phyloP scores from a whole-genome alignment of 177 flowering plant species.

The Tripterygium wilfordii region DNA sequence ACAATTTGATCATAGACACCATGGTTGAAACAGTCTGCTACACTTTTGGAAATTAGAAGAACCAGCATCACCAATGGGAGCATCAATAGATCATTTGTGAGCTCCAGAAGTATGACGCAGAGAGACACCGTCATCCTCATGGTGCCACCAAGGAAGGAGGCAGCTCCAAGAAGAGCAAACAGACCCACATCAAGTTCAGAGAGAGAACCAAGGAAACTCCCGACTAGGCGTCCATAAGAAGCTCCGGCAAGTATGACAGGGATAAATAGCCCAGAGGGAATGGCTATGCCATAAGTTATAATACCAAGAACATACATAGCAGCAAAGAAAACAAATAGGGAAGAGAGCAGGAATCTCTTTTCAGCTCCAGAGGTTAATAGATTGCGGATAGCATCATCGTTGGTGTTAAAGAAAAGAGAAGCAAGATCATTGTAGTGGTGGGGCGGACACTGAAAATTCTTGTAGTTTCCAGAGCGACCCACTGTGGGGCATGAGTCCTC shows the following conservation, averaged over 20 bases:
- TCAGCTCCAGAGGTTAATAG: slow-evolving; percentile 22
- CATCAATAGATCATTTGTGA: slow-evolving; percentile 40
- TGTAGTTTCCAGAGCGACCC: slow-evolving; percentile 38
- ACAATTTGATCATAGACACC: slow-evolving; percentile 49
- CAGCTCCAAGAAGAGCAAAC: slow-evolving; percentile 51
- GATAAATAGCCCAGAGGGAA: slow-evolving; percentile 53
- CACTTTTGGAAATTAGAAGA: slow-evolving; percentile 48
- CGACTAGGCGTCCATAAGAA: slow-evolving; percentile 43
- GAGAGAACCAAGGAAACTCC: slow-evolving; percentile 21
- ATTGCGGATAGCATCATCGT: slow-evolving; percentile 49
- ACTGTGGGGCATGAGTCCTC: slow-evolving; percentile 30
- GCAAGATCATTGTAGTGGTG: slow-evolving; percentile 48
- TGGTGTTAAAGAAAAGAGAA: slow-evolving; percentile 39
- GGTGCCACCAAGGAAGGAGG: slow-evolving; percentile 53
- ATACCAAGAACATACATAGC: slow-evolving; percentile 37
- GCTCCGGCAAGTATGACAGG: slow-evolving; percentile 52
- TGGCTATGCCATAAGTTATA: slow-evolving; percentile 46
- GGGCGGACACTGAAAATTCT: slow-evolving; percentile 40
- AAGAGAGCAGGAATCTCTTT: slow-evolving; percentile 24
- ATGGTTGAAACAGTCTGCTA: slow-evolving; percentile 43
- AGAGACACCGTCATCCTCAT: slow-evolving; percentile 62
- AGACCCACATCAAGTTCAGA: slow-evolving; percentile 33
- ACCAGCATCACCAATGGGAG: slow-evolving; percentile 49
- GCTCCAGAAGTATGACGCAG: slow-evolving; percentile 49
- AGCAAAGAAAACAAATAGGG: slow-evolving; percentile 33